Percentiles rank a stretch among this genome's conserved stretches.
phyloP scores from a whole-genome alignment of 192 early-diverging fungal species.

The Coemansia sp. region DNA sequence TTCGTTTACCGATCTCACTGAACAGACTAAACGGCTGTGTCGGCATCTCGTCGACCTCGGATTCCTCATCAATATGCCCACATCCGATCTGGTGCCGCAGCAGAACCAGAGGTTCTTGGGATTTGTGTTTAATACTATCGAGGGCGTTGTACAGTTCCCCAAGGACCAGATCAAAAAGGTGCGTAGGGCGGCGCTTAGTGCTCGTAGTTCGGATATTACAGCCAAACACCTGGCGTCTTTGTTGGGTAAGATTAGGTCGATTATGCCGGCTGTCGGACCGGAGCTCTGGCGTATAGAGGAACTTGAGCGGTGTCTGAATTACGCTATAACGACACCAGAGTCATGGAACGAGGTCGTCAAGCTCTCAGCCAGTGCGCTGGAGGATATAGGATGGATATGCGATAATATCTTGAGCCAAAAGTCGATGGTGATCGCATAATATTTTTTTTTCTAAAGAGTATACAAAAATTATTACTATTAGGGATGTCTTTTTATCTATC shows the following conservation, averaged over 20 bases:
- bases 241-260: constrained; percentile 43
- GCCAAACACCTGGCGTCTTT: constrained; percentile 52
- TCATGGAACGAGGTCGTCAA: constrained; percentile 44
- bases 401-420: constrained; percentile 41
- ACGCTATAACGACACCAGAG: constrained; percentile 34
- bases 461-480: background rate
- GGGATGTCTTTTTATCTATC: background rate
- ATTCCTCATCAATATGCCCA: constrained; percentile 40
- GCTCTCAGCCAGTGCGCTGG: constrained; percentile 25
- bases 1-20: constrained; percentile 24
- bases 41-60: constrained; percentile 40
- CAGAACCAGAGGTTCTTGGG: constrained; percentile 54
- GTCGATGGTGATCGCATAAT: constrained; percentile 17
- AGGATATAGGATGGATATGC: constrained; percentile 48
- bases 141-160: constrained; percentile 36
- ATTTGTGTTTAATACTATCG: constrained; percentile 51
- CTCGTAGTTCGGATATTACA: constrained; percentile 29
- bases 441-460: background rate
- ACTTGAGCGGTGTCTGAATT: constrained; percentile 36
- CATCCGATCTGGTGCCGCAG: constrained; percentile 47
- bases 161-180: constrained; percentile 51
- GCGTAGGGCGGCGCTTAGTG: constrained; percentile 39
- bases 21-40: constrained; percentile 34
- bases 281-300: constrained; percentile 30
- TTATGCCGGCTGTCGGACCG: constrained; percentile 48